A percentile compares a stretch with the other conserved stretches of the same genome.
Evolutionary conservation across 768 basidiomycete genomes (phyloP).

Genomic region (Leccinum subtestaceum): DNA sequence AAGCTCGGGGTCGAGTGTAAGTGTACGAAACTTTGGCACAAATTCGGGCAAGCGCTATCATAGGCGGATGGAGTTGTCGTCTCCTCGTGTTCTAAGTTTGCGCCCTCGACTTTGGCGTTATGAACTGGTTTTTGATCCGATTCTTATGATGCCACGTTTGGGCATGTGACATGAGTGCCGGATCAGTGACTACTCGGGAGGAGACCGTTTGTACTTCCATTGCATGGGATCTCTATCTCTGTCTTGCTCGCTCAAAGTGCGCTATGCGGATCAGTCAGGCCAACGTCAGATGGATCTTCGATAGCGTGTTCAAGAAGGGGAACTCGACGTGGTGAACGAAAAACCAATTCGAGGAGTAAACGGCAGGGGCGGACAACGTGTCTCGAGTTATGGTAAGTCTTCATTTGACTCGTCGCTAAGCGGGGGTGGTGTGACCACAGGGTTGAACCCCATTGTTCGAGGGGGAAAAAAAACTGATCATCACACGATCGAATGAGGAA

Average conservation of each 20-base stretch:
- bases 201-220: background rate
- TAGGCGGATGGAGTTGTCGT: background rate
- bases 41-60: background rate
- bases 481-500: conserved; percentile 1
- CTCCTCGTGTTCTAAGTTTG: conserved; percentile 2
- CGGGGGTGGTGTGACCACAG: background rate
- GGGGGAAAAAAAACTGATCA: conserved; percentile 6
- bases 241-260: conserved; percentile 9
- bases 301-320: background rate
- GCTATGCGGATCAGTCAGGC: conserved; percentile 4
- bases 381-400: conserved; percentile 5
- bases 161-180: background rate
- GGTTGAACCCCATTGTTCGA: background rate
- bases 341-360: background rate
- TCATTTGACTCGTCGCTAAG: conserved; percentile 9
- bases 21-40: conserved; percentile 1
- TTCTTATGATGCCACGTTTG: background rate
- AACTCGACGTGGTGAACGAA: background rate
- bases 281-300: background rate
- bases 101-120: conserved; percentile 5
- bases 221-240: background rate
- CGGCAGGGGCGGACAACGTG: conserved; percentile 14
- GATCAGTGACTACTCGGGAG: background rate
- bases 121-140: conserved; percentile 10
- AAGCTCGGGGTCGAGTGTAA: background rate